phyloP scores from a whole-genome alignment of 495 filamentous ascomycete genomes.

The Lepraria neglecta region DNA sequence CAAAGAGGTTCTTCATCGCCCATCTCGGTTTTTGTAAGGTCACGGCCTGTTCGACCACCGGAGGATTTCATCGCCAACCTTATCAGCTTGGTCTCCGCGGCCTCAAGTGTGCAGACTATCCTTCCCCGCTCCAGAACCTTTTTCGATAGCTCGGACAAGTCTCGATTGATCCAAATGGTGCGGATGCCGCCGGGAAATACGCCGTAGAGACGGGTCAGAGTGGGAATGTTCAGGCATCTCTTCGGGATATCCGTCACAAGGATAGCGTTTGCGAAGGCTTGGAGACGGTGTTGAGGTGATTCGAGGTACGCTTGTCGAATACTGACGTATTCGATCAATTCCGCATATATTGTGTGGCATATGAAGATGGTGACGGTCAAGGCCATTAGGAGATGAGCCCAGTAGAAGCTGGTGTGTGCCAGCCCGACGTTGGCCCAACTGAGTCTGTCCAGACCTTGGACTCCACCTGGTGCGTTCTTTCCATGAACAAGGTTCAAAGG shows the following conservation, averaged over 20 bases:
- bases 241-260: constrained; percentile 3
- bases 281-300: neutral
- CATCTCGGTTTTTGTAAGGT: too few species aligned
- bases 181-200: neutral
- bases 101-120: constrained; percentile 3
- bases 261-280: neutral
- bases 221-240: neutral
- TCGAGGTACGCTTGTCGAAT: neutral
- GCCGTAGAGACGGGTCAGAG: neutral
- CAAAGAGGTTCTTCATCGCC: neutral
- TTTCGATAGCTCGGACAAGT: neutral
- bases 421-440: constrained; percentile 7
- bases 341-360: constrained; percentile 10
- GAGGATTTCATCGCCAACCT: neutral
- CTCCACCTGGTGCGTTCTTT: neutral
- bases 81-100: constrained; percentile 12
- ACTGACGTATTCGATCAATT: constrained; percentile 5
- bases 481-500: constrained; percentile 1
- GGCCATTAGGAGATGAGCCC: constrained; percentile 1
- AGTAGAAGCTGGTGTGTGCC: constrained; percentile 10
- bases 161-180: constrained; percentile 16
- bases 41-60: too few species aligned
- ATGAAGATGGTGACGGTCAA: neutral
- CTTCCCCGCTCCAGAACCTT: constrained; percentile 8
- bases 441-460: constrained; percentile 4